These are phyloP conservation scores for Ophiobolus disseminans DNA, from an alignment of 2,329 filamentous ascomycete species.

Conservation along the genomic window DNA sequence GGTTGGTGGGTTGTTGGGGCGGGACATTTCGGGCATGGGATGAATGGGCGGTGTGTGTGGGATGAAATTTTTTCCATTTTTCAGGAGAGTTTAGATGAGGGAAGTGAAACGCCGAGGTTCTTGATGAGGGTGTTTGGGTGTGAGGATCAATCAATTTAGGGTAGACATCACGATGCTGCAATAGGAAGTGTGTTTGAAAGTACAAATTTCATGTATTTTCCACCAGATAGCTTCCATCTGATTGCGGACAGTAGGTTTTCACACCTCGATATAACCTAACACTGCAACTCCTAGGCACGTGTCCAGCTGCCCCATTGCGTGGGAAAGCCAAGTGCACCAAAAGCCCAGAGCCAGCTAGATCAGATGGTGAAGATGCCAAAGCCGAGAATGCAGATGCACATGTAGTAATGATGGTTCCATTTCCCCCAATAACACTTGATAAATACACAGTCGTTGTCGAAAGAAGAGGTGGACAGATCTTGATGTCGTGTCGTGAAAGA, in stretches of 20 bases:
- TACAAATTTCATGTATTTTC: too few species aligned
- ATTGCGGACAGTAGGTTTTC: too few species aligned
- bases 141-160: too few species aligned
- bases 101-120: not conserved
- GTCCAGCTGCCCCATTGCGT: too few species aligned
- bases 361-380: not conserved
- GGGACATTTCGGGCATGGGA: constrained; percentile 1
- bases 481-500: not conserved
- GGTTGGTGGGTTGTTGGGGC: not conserved
- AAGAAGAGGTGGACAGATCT: constrained; percentile 4
- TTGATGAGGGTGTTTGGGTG: too few species aligned
- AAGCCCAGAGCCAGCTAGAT: too few species aligned
- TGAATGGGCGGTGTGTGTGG: constrained; percentile 6
- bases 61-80: not conserved
- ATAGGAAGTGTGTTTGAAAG: too few species aligned
- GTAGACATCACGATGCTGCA: too few species aligned
- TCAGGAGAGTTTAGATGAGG: not conserved
- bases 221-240: too few species aligned
- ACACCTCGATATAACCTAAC: too few species aligned
- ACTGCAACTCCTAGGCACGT: too few species aligned
- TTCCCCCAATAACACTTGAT: constrained; percentile 12
- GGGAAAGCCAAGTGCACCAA: too few species aligned
- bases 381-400: not conserved
- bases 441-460: constrained; percentile 22
- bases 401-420: constrained; percentile 7